phyloP scores from a whole-genome alignment of 371 early-diverging fungal species.

The Zychaea mexicana region DNA sequence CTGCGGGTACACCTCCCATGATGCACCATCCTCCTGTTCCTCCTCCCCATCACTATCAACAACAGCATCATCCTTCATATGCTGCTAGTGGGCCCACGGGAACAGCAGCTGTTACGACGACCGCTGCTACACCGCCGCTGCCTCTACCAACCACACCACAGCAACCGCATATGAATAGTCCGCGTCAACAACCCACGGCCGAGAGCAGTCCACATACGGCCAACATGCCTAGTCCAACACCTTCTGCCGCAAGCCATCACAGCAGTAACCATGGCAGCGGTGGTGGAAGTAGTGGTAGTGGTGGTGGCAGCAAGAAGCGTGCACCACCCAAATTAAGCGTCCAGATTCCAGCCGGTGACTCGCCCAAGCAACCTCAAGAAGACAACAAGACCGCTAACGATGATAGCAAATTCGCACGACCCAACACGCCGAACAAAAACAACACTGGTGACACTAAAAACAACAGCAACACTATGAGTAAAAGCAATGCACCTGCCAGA shows the following conservation, averaged over 20 bases:
- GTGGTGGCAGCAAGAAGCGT: conserved; percentile 22
- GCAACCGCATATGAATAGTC: too few relatives aligned
- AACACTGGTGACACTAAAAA: background rate
- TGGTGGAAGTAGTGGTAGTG: background rate
- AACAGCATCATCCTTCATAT: conserved; percentile 1
- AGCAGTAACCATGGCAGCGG: conserved; percentile 7
- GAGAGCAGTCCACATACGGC: conserved; percentile 15
- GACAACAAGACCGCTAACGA: too few relatives aligned
- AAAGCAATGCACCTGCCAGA: background rate
- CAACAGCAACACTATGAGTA: background rate
- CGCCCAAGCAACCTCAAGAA: conserved; percentile 14
- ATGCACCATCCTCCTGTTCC: conserved; percentile 14
- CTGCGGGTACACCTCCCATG: conserved; percentile 15
- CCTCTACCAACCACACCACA: conserved; percentile 14
- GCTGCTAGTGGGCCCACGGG: background rate
- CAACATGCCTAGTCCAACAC: conserved; percentile 20
- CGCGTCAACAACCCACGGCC: conserved; percentile 4
- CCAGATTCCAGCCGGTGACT: conserved; percentile 43
- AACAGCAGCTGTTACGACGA: conserved; percentile 1
- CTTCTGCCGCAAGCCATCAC: conserved; percentile 15
- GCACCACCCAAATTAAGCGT: conserved; percentile 51
- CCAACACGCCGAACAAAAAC: conserved; percentile 1
- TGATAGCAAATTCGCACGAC: conserved; percentile 7
- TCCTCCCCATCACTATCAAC: conserved; percentile 7
- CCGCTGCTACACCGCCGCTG: conserved; percentile 14